Base-by-base conservation (phyloP, 2,329 filamentous ascomycete species). In the Fusarium papillatum region DNA sequence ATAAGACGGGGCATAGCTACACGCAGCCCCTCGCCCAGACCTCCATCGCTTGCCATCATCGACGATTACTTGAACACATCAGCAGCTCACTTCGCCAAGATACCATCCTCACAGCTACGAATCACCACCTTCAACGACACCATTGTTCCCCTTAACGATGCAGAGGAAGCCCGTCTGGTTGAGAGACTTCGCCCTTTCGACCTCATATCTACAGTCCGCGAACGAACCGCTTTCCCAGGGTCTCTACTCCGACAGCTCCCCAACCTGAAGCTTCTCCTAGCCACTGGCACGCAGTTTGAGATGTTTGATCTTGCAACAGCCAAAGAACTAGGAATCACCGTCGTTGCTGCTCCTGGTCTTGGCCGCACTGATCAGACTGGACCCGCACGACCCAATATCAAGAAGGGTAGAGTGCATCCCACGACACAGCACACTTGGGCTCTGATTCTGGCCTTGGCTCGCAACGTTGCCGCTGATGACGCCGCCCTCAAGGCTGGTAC, bases 231-330 rank as follows among this genome's bases (percentile, higher is more conserved):
- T 0, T 92, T 94, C 75, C 87, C 90, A 1, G 84, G 82, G 2
- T 83, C 85, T 0, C 83, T 93, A 0, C 85, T 93, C 7, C 80
- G 84, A 5, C 80, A 86, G 19, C 86, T 94, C 0, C 92, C 92
- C 0, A 93, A 93, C 60, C 84, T 94, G 4, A 91, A 89, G 78
- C 82, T 93, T 1, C 85, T 94, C 11, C 85, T 94, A 16, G 92
- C 90, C 2, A 93, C 91, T 1, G 91, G 90, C 4, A 87, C 84
- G 1, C 88, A 90, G 43, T 93, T 93, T 72, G 86, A 88, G 66
- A 86, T 87, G 2, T 90, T 94, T 69, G 92, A 93, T 77, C 82
- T 92, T 9, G 16, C 4, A 22, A 9, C 59, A 7, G 34, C 59
- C 38, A 61, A 61, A 8, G 24, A 43, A 14, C 3, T 61, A 13